phyloP scores from a whole-genome alignment of 2,329 filamentous ascomycete genomes.

The Microsporum ferrugineum region DNA sequence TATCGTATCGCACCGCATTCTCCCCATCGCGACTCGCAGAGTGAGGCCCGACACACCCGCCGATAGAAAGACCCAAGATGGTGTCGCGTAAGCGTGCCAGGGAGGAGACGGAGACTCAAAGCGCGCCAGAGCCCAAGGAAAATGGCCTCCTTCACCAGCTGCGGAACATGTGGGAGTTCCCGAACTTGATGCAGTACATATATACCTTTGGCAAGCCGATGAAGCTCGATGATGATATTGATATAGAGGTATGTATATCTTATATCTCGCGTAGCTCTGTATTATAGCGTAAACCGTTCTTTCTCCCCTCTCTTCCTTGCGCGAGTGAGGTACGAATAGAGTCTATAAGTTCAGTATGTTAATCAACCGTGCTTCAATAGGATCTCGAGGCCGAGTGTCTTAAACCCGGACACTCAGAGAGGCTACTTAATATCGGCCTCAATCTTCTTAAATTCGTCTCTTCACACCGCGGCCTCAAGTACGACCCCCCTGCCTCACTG shows the following conservation, averaged over 20 bases:
- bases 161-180: slow-evolving; percentile 91
- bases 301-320: not conserved
- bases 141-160: slow-evolving; percentile 51
- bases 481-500: slow-evolving; percentile 27
- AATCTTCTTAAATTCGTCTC: slow-evolving; percentile 85
- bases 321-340: not conserved
- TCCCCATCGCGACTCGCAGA: not conserved
- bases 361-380: slow-evolving; percentile 37
- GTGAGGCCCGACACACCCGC: not conserved
- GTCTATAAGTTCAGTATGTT: not conserved
- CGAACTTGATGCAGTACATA: slow-evolving; percentile 87
- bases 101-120: slow-evolving; percentile 44
- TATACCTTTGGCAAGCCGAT: slow-evolving; percentile 78
- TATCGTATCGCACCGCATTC: not conserved
- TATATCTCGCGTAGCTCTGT: not conserved
- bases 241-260: slow-evolving; percentile 62
- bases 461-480: slow-evolving; percentile 86
- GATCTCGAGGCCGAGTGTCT: slow-evolving; percentile 82
- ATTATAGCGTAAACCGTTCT: not conserved
- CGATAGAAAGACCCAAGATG: slow-evolving; percentile 25
- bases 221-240: slow-evolving; percentile 79
- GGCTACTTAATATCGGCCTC: slow-evolving; percentile 70
- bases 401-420: slow-evolving; percentile 58
- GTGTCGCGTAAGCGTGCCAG: slow-evolving; percentile 45
- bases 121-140: slow-evolving; percentile 23